phyloP scores from a whole-genome alignment of 225 moss, liverwort and hornwort species.

The Bryum argenteum region DNA sequence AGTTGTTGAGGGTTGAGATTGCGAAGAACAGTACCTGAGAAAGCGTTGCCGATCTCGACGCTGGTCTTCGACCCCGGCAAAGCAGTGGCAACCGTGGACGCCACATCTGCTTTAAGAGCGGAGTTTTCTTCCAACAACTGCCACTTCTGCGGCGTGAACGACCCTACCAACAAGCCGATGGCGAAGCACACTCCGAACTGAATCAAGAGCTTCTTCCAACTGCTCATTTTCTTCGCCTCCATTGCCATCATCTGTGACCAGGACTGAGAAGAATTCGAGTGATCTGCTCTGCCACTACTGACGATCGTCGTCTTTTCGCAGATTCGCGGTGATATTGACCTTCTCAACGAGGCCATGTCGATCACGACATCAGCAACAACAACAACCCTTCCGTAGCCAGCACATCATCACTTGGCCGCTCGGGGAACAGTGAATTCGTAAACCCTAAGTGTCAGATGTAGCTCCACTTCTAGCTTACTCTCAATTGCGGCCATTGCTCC shows the following conservation, averaged over 20 bases:
- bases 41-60: constrained; percentile 13
- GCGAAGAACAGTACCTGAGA: constrained; percentile 24
- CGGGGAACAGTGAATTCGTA: background rate
- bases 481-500: constrained; percentile 10
- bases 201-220: constrained; percentile 45
- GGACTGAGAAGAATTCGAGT: background rate
- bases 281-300: constrained; percentile 27
- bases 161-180: constrained; percentile 46
- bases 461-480: constrained; percentile 17
- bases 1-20: background rate
- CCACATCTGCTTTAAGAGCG: background rate
- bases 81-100: constrained; percentile 16
- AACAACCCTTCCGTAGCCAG: constrained; percentile 18
- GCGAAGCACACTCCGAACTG: constrained; percentile 54
- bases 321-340: constrained; percentile 29
- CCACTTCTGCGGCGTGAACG: constrained; percentile 46
- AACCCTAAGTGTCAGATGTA: constrained; percentile 36
- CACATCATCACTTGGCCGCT: background rate
- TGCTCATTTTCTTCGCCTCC: constrained; percentile 50
- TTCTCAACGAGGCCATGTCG: constrained; percentile 49
- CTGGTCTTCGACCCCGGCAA: constrained; percentile 18
- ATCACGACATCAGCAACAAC: constrained; percentile 27
- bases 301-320: constrained; percentile 8
- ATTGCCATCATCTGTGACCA: constrained; percentile 21
- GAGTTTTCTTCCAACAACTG: constrained; percentile 37